Conservation (phyloP, 495 filamentous ascomycete species). For the Aspergillus carlsbadensis region DNA sequence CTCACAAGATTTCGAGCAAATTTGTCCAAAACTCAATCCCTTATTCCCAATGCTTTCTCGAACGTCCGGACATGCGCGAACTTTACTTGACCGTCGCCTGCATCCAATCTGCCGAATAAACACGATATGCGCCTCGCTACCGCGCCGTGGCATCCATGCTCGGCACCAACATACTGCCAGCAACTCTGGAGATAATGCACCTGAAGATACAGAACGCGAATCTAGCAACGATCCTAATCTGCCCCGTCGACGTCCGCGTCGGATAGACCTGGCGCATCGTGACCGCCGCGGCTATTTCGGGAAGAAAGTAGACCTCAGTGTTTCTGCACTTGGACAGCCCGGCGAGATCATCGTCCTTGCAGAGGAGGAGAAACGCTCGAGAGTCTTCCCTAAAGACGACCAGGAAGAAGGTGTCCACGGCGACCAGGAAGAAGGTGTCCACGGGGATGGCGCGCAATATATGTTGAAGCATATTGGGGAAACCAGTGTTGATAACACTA, state of each 20-base stretch:
- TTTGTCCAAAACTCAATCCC: background rate
- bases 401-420: background rate
- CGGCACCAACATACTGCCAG: slow-evolving; percentile 24
- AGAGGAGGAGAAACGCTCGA: too few relatives aligned
- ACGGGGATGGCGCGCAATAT: slow-evolving; percentile 14
- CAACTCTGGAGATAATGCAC: slow-evolving; percentile 11
- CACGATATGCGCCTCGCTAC: slow-evolving; percentile 2
- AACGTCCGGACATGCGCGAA: slow-evolving; percentile 15
- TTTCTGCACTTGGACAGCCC: slow-evolving; percentile 41
- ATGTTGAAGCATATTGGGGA: slow-evolving; percentile 32
- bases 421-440: background rate
- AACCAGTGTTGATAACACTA: background rate
- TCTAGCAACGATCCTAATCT: background rate
- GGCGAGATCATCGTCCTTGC: too few relatives aligned
- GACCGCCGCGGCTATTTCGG: too few relatives aligned
- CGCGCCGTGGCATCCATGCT: slow-evolving; percentile 15
- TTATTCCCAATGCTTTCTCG: slow-evolving; percentile 28
- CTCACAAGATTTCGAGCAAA: background rate
- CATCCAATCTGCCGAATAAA: slow-evolving; percentile 10
- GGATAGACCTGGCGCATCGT: too few relatives aligned
- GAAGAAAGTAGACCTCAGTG: slow-evolving; percentile 25
- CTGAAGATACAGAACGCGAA: too few relatives aligned
- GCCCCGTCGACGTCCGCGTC: too few relatives aligned
- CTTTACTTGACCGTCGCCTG: slow-evolving; percentile 18
- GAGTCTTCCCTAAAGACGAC: background rate